phyloP scores from a whole-genome alignment of 2,329 filamentous ascomycete species.

The Talaromyces sp. region DNA sequence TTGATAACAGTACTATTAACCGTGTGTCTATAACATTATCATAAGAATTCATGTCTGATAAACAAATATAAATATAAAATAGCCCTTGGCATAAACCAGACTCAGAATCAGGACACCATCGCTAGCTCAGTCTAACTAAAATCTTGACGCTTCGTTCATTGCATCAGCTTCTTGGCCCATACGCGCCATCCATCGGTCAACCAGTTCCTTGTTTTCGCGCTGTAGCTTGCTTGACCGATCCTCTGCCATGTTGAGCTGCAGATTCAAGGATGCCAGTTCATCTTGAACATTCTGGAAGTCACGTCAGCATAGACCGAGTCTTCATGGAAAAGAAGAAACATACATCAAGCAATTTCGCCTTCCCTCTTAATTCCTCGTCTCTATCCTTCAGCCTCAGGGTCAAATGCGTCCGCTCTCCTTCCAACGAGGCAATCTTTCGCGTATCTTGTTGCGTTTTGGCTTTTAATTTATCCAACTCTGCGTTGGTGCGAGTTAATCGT shows the following conservation, averaged over 20 bases:
- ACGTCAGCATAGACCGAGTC: background rate
- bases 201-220: slow-evolving; percentile 80
- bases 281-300: slow-evolving; percentile 70
- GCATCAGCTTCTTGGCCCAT: slow-evolving; percentile 81
- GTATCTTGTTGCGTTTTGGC: slow-evolving; percentile 55
- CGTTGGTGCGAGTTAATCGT: slow-evolving; percentile 57
- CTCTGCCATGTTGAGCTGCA: slow-evolving; percentile 84
- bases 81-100: background rate
- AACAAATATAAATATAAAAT: background rate
- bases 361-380: slow-evolving; percentile 79
- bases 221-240: slow-evolving; percentile 67
- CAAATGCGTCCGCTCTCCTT: slow-evolving; percentile 57
- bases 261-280: slow-evolving; percentile 79
- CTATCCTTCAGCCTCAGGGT: slow-evolving; percentile 68
- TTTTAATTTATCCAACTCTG: slow-evolving; percentile 61
- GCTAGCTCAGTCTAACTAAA: slow-evolving; percentile 19
- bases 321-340: slow-evolving; percentile 13
- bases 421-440: slow-evolving; percentile 57
- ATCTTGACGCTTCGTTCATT: slow-evolving; percentile 64
- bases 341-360: slow-evolving; percentile 76
- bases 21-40: background rate
- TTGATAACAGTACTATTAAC: background rate
- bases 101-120: background rate
- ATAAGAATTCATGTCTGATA: background rate
- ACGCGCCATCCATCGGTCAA: slow-evolving; percentile 85